Evolutionary conservation across 2,329 filamentous ascomycete genomes (phyloP), one percentile per base, ranked within the genome.

Genomic region (Madurella fahalii): DNA sequence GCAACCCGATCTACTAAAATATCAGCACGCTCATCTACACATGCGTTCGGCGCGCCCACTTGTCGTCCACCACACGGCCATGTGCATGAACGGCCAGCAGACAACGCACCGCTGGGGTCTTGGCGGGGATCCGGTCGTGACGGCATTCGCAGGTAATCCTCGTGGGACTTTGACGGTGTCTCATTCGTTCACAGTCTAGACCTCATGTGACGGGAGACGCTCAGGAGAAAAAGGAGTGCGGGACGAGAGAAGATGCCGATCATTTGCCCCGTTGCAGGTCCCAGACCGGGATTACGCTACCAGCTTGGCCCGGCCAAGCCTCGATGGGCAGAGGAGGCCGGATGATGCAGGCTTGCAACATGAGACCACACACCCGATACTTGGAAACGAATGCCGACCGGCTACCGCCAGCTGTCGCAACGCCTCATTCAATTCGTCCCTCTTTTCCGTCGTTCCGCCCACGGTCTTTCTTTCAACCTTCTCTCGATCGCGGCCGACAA

Each of bases 91-190:
- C 34, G 34, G 34, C 34, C 13, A 37, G 18, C 17, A 20, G 18
- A 50, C 32, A 17, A 13, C 17, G 9, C 17, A 18, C 18, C 17
- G 16, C n/a, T 17, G 39, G 31, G 15, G 31, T 52, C 25, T 17
- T 25, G 30, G 31, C 31, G 25, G 25, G 47, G 42, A 42, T 42
- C 34, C 49, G 32, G 44, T 50, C 52, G 51, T 48, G 50, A 25
- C 46, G 52, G 44, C 47, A 47, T 58, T 40, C 43, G 25, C 31
- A 53, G 51, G 58, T 56, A 47, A 59, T 61, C 53, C 72, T 68
- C 73, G 72, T 75, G 73, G 69, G 57, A 62, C 58, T 50, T 69
- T 62, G 61, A 65, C 64, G 67, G 58, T 64, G 59, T 71, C 66
- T 66, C 63, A 74, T 75, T 75, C 71, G 72, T 60, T 64, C 61